Conservation (phyloP, 768 basidiomycete genomes). For the Xerocomellus chrysenteron region DNA sequence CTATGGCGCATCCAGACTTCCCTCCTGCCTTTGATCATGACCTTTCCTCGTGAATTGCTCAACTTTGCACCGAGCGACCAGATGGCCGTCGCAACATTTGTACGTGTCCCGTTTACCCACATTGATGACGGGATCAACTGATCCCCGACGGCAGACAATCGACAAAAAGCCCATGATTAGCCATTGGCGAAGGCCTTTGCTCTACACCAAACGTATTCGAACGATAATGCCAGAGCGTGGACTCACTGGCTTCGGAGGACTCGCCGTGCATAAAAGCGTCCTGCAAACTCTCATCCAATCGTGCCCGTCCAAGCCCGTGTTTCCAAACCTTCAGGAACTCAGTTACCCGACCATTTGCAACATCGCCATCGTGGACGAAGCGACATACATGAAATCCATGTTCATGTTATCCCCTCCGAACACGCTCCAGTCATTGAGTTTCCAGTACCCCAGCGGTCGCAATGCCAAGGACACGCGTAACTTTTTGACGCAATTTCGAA, state of each 20-base stretch:
- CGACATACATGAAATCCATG: conserved; percentile 13
- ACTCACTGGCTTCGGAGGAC: conserved; percentile 7
- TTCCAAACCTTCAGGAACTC: conserved; percentile 26
- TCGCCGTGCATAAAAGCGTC: conserved; percentile 15
- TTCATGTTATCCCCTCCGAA: conserved; percentile 7
- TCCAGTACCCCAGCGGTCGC: conserved; percentile 16
- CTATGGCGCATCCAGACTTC: conserved; percentile 23
- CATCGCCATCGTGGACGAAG: conserved; percentile 12
- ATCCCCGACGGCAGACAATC: conserved; percentile 8
- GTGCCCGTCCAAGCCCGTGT: conserved; percentile 19
- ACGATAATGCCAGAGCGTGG: conserved; percentile 7
- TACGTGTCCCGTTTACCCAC: background rate
- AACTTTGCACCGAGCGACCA: conserved; percentile 12
- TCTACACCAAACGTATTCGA: conserved; percentile 21
- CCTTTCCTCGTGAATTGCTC: conserved; percentile 19
- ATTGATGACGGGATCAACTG: background rate
- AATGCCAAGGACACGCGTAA: conserved; percentile 13
- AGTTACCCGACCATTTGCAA: conserved; percentile 15
- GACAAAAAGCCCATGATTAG: conserved; percentile 6
- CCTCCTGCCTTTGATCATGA: conserved; percentile 14
- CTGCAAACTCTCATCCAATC: conserved; percentile 20
- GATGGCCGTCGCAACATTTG: conserved; percentile 17
- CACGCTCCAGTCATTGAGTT: conserved; percentile 8
- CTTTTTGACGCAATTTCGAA: conserved; percentile 12
- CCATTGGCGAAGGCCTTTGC: conserved; percentile 21